Evolutionary conservation across 78 protist species (phyloP), one percentile per base, ranked within the genome.

Genomic region (Guillardia theta): DNA sequence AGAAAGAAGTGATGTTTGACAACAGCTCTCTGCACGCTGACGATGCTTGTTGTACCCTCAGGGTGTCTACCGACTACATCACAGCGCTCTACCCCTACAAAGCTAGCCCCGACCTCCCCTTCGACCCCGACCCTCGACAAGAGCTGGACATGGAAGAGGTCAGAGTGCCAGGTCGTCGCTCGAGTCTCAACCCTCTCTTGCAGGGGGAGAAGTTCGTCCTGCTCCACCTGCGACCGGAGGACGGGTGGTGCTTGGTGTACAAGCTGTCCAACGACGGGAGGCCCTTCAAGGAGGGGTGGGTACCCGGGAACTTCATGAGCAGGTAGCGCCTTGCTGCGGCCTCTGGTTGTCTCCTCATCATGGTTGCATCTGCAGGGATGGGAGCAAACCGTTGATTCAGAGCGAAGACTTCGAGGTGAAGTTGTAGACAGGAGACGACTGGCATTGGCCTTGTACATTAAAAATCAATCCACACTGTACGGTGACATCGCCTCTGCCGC

Each of bases 271-370:
- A 24, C 41, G 21, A 22, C 6, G 6, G 46, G 41, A 24, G 70
- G 39, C n/a, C n/a, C n/a, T n/a, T n/a, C n/a, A 43, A 36, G n/a
- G 83, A 70, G 83, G 83, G 83, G 46, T 70, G 83, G 83, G 83
- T 24, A 43, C 83, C 83, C 1, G 83, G 83, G 46, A 70, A 70
- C 83, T 70, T 70, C 83, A 70, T 70, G 39, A 58, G 39, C 70
- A 58, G 70, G 70, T 58, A n/a, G n/a, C n/a, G n/a, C n/a, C n/a
- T n/a, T n/a, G n/a, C n/a, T n/a, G n/a, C n/a, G n/a, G n/a, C n/a
- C n/a, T n/a, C n/a, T n/a, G n/a, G n/a, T n/a, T n/a, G n/a, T n/a
- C n/a, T n/a, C n/a, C n/a, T n/a, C n/a, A n/a, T n/a, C n/a, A n/a
- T n/a, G n/a, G n/a, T n/a, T n/a, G n/a, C n/a, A n/a, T n/a, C n/a